Evolutionary conservation across 1,284 basidiomycete species (phyloP).

Genomic region (Austroboletus novae-zelandiae): DNA sequence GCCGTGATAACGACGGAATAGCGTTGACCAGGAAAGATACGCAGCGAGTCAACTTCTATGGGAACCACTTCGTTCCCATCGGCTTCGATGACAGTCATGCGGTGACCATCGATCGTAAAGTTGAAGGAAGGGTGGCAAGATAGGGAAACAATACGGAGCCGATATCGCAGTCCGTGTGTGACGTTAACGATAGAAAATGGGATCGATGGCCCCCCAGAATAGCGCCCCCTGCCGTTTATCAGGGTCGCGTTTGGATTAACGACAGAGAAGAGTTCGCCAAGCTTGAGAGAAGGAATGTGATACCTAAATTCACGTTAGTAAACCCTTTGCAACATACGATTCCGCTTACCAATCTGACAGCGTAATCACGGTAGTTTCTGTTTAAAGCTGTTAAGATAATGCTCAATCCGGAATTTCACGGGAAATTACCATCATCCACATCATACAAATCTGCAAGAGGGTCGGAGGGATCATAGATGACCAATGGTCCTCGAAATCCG

Average conservation of each 20-base stretch:
- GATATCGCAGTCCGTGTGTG: constrained; percentile 24
- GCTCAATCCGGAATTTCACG: neutral
- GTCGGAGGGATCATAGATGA: constrained; percentile 40
- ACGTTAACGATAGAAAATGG: constrained; percentile 36
- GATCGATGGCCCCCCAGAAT: constrained; percentile 29
- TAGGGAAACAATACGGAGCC: constrained; percentile 35
- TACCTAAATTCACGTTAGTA: constrained; percentile 23
- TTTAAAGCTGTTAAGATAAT: neutral
- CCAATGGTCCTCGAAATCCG: constrained; percentile 42
- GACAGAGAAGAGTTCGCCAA: neutral
- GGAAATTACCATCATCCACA: constrained; percentile 35
- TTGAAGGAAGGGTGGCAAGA: constrained; percentile 37
- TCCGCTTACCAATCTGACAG: constrained; percentile 31
- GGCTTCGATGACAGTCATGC: constrained; percentile 46
- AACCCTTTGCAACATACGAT: neutral
- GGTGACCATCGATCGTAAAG: constrained; percentile 44
- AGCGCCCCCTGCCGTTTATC: constrained; percentile 34
- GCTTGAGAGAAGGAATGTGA: constrained; percentile 16
- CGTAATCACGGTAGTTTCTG: constrained; percentile 31
- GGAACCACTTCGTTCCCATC: constrained; percentile 46
- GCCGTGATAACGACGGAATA: constrained; percentile 7
- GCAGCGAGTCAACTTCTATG: constrained; percentile 39
- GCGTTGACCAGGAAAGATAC: constrained; percentile 38
- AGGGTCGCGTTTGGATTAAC: neutral
- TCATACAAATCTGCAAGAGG: constrained; percentile 36